These are phyloP conservation scores for Gnetum montanum DNA, from an alignment of 75 land plant species.

Conservation along the genomic window DNA sequence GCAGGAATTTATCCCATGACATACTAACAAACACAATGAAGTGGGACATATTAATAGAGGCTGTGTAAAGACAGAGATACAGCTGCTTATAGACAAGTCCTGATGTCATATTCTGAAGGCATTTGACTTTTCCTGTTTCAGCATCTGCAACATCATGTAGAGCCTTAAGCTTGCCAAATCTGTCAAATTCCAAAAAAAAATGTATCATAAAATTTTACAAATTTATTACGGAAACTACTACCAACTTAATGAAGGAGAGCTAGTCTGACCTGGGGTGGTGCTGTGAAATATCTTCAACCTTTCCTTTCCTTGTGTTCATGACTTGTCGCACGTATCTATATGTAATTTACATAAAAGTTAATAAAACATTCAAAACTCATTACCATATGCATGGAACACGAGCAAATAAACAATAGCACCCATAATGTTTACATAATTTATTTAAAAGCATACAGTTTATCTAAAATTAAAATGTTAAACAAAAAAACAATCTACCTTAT, in stretches of 20 bases:
- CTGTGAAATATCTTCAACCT: constrained; percentile 34
- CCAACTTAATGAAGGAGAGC: neutral
- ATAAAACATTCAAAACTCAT: too few species aligned
- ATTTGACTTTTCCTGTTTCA: constrained; percentile 17
- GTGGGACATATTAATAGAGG: too few species aligned
- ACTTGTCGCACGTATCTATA: constrained; percentile 84
- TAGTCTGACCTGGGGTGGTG: constrained; percentile 69
- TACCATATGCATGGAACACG: too few species aligned
- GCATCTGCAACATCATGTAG: constrained; percentile 64
- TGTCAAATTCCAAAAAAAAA: constrained; percentile 12
- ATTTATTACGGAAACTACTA: neutral
- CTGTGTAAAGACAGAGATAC: too few species aligned
- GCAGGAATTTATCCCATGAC: too few species aligned
- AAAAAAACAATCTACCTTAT: too few species aligned
- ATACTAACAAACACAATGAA: too few species aligned
- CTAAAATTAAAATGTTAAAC: too few species aligned
- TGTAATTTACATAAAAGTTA: too few species aligned
- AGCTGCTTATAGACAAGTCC: constrained; percentile 48
- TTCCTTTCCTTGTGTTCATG: constrained; percentile 45
- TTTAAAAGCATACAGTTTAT: too few species aligned
- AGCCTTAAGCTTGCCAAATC: constrained; percentile 62
- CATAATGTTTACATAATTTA: too few species aligned
- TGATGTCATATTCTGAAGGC: constrained; percentile 64
- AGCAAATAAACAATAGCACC: too few species aligned
- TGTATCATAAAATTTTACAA: neutral